Percentiles rank a stretch among this genome's conserved stretches.
These are phyloP conservation scores for Debaryomycetaceae sp. DNA, from an alignment of 1,139 yeast genomes.

Conservation along the genomic window DNA sequence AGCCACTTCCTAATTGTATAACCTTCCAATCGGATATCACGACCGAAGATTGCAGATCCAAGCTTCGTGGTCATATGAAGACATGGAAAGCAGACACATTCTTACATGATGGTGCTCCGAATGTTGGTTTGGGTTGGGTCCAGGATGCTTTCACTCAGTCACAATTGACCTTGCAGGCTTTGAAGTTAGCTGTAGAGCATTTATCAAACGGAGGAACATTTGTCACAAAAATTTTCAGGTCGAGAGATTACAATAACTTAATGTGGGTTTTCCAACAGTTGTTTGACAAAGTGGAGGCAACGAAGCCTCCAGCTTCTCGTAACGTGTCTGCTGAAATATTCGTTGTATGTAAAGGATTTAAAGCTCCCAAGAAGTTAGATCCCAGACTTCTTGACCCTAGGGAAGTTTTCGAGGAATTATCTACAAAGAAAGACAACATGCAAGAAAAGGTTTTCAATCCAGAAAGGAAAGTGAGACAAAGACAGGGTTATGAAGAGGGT, in stretches of 20 bases:
- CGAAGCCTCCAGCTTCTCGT: constrained; percentile 98
- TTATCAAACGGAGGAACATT: constrained; percentile 92
- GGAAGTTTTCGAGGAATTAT: constrained; percentile 90
- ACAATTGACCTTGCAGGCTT: constrained; percentile 88
- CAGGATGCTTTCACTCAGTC: constrained; percentile 99
- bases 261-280: constrained; percentile 97
- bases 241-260: constrained; percentile 93
- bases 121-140: constrained; percentile 98
- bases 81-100: constrained; percentile 99
- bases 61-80: constrained; percentile 90
- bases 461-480: constrained; percentile 81
- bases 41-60: constrained; percentile 95
- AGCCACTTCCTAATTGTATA: constrained; percentile 87
- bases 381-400: constrained; percentile 89
- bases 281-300: constrained; percentile 95
- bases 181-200: constrained; percentile 93
- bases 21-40: constrained; percentile 97
- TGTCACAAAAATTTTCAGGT: constrained; percentile 93
- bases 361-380: constrained; percentile 93
- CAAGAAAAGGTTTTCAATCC: constrained; percentile 95
- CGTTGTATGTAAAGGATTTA: constrained; percentile 93
- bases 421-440: constrained; percentile 72
- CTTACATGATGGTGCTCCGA: constrained; percentile 99
- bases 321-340: constrained; percentile 98
- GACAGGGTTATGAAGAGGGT: constrained; percentile 97